Percentiles rank a stretch among this genome's conserved stretches.
phyloP scores from a whole-genome alignment of 2,329 filamentous ascomycete genomes.

The Sporothrix schenckii region DNA sequence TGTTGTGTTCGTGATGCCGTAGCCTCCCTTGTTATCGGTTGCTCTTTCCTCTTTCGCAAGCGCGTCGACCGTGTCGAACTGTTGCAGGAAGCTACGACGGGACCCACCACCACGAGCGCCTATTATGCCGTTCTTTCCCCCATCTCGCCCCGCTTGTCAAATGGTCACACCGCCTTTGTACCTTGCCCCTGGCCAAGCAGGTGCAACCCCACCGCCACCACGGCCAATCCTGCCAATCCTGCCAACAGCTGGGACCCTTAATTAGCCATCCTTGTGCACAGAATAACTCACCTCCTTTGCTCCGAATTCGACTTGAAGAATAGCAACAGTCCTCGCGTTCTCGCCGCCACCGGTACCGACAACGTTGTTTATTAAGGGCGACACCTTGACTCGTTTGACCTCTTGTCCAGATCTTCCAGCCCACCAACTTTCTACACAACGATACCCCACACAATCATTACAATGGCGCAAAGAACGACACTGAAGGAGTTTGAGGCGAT shows the following conservation, averaged over 20 bases:
- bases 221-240: slow-evolving; percentile 1
- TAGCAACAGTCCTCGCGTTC: slow-evolving; percentile 20
- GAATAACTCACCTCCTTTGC: background rate
- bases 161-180: slow-evolving; percentile 30
- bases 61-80: slow-evolving; percentile 29
- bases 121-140: slow-evolving; percentile 17
- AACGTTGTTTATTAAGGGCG: background rate
- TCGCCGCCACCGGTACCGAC: slow-evolving; percentile 15
- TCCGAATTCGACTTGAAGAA: slow-evolving; percentile 19
- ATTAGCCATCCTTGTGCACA: background rate
- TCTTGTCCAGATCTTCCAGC: background rate
- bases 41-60: slow-evolving; percentile 21
- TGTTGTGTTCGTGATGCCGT: slow-evolving; percentile 6
- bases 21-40: slow-evolving; percentile 12
- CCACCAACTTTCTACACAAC: background rate
- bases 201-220: slow-evolving; percentile 6
- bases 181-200: slow-evolving; percentile 5
- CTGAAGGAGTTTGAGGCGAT: slow-evolving; percentile 86
- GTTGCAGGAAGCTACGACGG: slow-evolving; percentile 21
- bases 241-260: background rate
- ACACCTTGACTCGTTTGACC: background rate
- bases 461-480: slow-evolving; percentile 71
- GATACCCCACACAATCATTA: background rate
- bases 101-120: background rate
- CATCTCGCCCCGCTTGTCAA: background rate